phyloP scores from a whole-genome alignment of 2,329 filamentous ascomycete genomes.

The Cytospora piceicola region DNA sequence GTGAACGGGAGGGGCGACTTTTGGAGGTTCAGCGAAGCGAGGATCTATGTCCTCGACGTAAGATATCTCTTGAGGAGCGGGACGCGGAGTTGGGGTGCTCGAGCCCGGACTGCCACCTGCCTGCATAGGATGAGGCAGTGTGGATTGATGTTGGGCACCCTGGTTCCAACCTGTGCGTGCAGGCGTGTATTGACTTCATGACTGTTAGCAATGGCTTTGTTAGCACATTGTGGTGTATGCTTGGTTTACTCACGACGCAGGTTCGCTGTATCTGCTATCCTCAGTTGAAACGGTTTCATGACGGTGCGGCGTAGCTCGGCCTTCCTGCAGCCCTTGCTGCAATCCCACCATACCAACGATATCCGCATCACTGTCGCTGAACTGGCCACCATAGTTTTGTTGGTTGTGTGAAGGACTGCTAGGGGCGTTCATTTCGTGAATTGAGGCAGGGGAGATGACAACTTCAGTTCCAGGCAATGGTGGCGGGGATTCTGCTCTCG shows the following conservation, averaged over 20 bases:
- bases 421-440: conserved; percentile 80
- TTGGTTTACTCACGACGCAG: conserved; percentile 66
- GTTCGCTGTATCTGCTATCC: conserved; percentile 69
- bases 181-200: conserved; percentile 54
- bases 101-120: conserved; percentile 42
- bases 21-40: conserved; percentile 67
- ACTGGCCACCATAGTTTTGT: conserved; percentile 45
- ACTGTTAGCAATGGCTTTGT: conserved; percentile 5
- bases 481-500: conserved; percentile 67
- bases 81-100: conserved; percentile 41
- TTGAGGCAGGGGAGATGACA: conserved; percentile 46
- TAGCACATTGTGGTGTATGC: neutral
- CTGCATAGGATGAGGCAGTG: conserved; percentile 33
- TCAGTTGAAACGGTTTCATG: conserved; percentile 64
- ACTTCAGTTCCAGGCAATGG: conserved; percentile 55
- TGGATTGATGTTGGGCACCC: conserved; percentile 47
- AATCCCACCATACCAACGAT: conserved; percentile 70
- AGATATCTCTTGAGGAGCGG: conserved; percentile 35
- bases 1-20: conserved; percentile 36
- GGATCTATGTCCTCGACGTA: conserved; percentile 81
- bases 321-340: conserved; percentile 61
- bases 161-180: conserved; percentile 61
- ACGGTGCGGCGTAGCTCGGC: conserved; percentile 42
- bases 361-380: conserved; percentile 69
- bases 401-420: conserved; percentile 52